Percentiles rank a stretch among this genome's conserved stretches.
These are phyloP conservation scores for Clonostachys rosea DNA, from an alignment of 2,329 filamentous ascomycete genomes.

Conservation along the genomic window DNA sequence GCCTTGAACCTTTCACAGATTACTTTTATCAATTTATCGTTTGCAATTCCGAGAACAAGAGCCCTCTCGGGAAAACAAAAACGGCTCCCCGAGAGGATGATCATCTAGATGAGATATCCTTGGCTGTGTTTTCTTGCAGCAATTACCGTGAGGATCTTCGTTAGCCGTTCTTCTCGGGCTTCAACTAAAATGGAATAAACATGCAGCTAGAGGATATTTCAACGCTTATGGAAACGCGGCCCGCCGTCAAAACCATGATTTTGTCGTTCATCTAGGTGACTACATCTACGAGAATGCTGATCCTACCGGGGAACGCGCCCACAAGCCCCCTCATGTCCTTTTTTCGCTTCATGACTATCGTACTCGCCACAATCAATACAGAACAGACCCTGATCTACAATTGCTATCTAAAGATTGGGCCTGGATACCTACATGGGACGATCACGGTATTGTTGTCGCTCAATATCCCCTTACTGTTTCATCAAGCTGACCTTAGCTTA, in stretches of 20 bases:
- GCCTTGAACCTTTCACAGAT: constrained; percentile 56
- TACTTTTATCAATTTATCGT: constrained; percentile 70
- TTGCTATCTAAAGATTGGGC: constrained; percentile 32
- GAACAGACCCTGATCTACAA: constrained; percentile 32
- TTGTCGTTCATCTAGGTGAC: constrained; percentile 54
- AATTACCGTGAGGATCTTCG: constrained; percentile 50
- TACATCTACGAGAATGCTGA: constrained; percentile 58
- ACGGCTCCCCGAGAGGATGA: constrained; percentile 57
- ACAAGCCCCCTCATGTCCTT: constrained; percentile 16
- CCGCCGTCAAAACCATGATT: constrained; percentile 55
- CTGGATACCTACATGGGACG: constrained; percentile 42
- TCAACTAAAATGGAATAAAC: background rate
- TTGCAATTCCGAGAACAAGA: constrained; percentile 57
- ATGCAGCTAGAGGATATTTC: constrained; percentile 41
- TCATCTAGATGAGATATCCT: constrained; percentile 48
- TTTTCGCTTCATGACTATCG: constrained; percentile 35
- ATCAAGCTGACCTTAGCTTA: background rate
- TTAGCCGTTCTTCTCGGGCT: background rate
- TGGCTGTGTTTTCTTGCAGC: constrained; percentile 68
- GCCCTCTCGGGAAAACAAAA: constrained; percentile 64
- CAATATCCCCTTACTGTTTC: constrained; percentile 9
- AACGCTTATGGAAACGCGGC: constrained; percentile 56
- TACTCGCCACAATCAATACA: constrained; percentile 31
- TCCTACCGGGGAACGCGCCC: constrained; percentile 16
- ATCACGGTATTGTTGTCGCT: constrained; percentile 38